Base-by-base conservation (phyloP, 2,329 filamentous ascomycete species). In the Coniochaeta sp. region DNA sequence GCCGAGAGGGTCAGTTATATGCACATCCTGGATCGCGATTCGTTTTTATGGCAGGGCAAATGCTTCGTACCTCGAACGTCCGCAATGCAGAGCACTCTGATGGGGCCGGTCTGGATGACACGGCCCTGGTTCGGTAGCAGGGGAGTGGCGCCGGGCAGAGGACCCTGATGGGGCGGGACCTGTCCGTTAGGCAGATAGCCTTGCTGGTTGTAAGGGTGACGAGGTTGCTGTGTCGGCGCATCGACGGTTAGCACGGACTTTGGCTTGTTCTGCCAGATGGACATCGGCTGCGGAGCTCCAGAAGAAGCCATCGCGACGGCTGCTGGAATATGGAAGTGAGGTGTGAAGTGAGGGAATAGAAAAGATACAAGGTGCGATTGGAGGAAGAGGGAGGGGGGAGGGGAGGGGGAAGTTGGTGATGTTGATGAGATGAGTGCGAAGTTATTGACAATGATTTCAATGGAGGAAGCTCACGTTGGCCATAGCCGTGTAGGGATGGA, bases 81-180 rank as follows among this genome's bases (percentile, higher is more conserved):
- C 64, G 87, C 87, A 72, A 89, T 85, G 72, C 87, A 89, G 58
- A 89, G 80, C 58, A 89, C 81, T 74, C 87, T 80, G 63, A 87
- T 82, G 44, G 85, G 84, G 19, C 86, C 86, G 59, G 80, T 84
- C 72, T 89, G 84, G 69, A 89, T 79, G 65, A 89, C 73, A 64
- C 86, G 83, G 62, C 86, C 86, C 71, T 88, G 85, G 73, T 88
- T 88, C 60, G 86, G 86, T 61, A 88, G 78, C 59, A 88, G 82
- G 65, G 86, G 86, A 50, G 83, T 81, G 65, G 85, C 85, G 70
- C 85, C 85, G 44, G 83, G 81, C 62, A 79, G 74, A 52, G 83
- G 72, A 63, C 77, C 72, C 50, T 73, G 70, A 59, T 78, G 75
- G 63, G 68, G 70, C 58, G 72, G 75, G 60, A 76, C 74, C 65